These are phyloP conservation scores for Tagetes patula DNA, from an alignment of 129 eudicot genomes.

Conservation along the genomic window DNA sequence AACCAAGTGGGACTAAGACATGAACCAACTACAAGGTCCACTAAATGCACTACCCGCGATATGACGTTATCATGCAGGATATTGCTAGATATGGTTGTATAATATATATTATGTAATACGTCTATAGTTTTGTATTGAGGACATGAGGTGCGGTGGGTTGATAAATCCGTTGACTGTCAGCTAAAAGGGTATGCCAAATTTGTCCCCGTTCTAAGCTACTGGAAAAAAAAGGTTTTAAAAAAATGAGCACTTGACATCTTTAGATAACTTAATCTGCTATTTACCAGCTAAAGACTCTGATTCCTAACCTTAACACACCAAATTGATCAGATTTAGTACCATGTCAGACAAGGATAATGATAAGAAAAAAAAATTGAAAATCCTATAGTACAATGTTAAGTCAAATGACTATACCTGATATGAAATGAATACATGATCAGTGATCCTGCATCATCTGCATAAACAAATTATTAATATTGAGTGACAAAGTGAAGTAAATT, in stretches of 20 bases:
- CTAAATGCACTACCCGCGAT: slow-evolving; percentile 20
- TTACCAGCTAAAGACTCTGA: background rate
- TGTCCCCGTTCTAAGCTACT: background rate
- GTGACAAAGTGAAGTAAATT: background rate
- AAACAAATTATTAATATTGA: background rate
- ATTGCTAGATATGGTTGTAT: slow-evolving; percentile 30
- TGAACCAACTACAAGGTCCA: slow-evolving; percentile 38
- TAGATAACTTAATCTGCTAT: background rate
- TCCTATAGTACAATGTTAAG: background rate
- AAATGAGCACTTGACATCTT: background rate
- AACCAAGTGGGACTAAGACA: slow-evolving; percentile 34
- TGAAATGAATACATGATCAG: background rate
- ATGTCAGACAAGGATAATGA: slow-evolving; percentile 1
- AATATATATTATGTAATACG: slow-evolving; percentile 27
- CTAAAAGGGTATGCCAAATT: slow-evolving; percentile 10
- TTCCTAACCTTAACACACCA: background rate
- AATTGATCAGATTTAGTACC: slow-evolving; percentile 1
- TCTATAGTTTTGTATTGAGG: slow-evolving; percentile 33
- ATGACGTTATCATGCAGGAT: slow-evolving; percentile 22
- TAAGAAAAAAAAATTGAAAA: background rate
- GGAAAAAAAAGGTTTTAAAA: background rate
- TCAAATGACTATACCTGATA: background rate
- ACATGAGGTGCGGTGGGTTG: slow-evolving; percentile 10
- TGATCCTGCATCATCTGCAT: background rate
- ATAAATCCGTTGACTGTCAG: slow-evolving; percentile 20